Evolutionary conservation across 768 basidiomycete genomes (phyloP).

Genomic region (Mycena indigotica): DNA sequence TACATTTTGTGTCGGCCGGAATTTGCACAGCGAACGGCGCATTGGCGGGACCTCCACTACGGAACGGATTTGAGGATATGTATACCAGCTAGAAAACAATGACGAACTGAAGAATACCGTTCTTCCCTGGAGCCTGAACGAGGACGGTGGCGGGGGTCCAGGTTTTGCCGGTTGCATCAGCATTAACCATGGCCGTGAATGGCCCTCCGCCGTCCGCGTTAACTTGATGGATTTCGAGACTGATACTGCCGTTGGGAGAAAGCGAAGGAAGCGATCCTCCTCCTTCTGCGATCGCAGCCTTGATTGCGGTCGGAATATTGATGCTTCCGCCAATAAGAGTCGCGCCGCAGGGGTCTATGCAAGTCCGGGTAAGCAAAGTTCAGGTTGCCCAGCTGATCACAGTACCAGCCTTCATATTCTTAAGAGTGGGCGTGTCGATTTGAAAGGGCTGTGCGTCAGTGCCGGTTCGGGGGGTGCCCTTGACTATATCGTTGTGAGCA

Average conservation of each 20-base stretch:
- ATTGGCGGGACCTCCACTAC: conserved; percentile 26
- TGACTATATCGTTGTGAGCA: no score
- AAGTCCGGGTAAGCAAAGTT: no score
- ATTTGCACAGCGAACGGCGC: conserved; percentile 31
- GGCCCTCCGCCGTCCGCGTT: conserved; percentile 35
- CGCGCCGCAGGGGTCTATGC: conserved; percentile 27
- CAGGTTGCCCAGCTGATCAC: no score
- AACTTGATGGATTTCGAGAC: conserved; percentile 30
- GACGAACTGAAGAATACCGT: conserved; percentile 23
- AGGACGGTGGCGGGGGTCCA: conserved; percentile 25
- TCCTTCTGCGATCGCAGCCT: conserved; percentile 17
- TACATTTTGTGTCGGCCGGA: conserved; percentile 36
- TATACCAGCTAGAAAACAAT: background rate
- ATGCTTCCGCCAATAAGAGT: conserved; percentile 28
- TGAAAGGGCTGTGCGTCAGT: conserved; percentile 31
- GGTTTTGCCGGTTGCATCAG: conserved; percentile 28
- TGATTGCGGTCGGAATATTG: conserved; percentile 23
- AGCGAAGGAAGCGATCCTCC: conserved; percentile 27
- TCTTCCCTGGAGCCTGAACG: conserved; percentile 28
- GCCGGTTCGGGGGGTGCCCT: conserved; percentile 26
- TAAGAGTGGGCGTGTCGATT: conserved; percentile 27
- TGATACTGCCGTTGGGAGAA: conserved; percentile 25
- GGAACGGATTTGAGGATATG: background rate
- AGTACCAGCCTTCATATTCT: conserved; percentile 23
- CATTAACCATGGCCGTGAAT: conserved; percentile 29